Evolutionary conservation across 2,329 filamentous ascomycete species (phyloP).

Genomic region (Trichoderma sp.): DNA sequence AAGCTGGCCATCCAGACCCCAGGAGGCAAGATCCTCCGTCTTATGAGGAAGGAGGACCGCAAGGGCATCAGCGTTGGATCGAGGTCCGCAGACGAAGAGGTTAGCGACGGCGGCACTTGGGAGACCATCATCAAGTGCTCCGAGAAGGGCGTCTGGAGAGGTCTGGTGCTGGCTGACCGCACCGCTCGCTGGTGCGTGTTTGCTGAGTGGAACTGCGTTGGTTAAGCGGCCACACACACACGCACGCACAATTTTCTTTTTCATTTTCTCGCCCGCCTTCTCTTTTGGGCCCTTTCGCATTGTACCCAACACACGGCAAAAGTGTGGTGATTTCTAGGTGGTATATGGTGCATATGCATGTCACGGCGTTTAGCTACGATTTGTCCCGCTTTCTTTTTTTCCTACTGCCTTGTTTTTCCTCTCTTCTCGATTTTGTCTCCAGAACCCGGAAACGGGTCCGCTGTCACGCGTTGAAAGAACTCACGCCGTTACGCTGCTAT

Average conservation of each 20-base stretch:
- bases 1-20: slow-evolving; percentile 95
- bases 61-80: slow-evolving; percentile 54
- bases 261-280: slow-evolving; percentile 1
- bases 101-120: slow-evolving; percentile 74
- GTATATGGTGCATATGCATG: slow-evolving; percentile 30
- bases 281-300: not conserved
- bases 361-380: slow-evolving; percentile 27
- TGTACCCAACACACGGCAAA: not conserved
- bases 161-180: slow-evolving; percentile 78
- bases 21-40: slow-evolving; percentile 86
- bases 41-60: slow-evolving; percentile 78
- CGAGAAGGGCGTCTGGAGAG: slow-evolving; percentile 78
- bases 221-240: slow-evolving; percentile 31
- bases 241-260: not conserved
- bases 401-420: not conserved
- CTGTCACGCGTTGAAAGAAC: slow-evolving; percentile 22
- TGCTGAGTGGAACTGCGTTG: slow-evolving; percentile 74
- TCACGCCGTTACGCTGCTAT: slow-evolving; percentile 24
- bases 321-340: slow-evolving; percentile 20
- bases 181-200: slow-evolving; percentile 91
- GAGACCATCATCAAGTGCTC: slow-evolving; percentile 91
- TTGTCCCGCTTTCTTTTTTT: not conserved
- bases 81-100: slow-evolving; percentile 55
- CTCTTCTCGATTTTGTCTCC: slow-evolving; percentile 13
- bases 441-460: slow-evolving; percentile 14